Conservation (phyloP, 306 rosid genomes). For the Ammopiptanthus mongolicus region DNA sequence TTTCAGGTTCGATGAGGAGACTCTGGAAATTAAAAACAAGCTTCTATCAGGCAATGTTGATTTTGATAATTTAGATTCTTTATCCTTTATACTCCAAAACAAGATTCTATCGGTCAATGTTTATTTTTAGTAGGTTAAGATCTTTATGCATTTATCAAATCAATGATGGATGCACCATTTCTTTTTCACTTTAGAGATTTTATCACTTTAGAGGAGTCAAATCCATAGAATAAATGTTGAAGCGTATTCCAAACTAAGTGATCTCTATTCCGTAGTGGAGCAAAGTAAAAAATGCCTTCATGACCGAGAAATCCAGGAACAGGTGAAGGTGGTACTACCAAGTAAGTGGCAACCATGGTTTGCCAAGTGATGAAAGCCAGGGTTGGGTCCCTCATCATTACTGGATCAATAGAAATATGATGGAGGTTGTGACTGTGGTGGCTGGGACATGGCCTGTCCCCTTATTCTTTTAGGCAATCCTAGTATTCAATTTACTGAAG, state of each 20-base stretch:
- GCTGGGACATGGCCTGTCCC: conserved; percentile 99
- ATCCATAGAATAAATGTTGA: conserved; percentile 43
- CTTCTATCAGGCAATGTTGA: conserved; percentile 29
- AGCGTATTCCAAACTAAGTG: conserved; percentile 27
- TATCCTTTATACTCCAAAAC: conserved; percentile 41
- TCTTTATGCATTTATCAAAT: too few relatives aligned
- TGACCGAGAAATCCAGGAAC: conserved; percentile 43
- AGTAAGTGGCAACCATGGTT: conserved; percentile 75
- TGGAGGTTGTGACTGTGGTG: conserved; percentile 96
- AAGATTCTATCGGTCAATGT: too few relatives aligned
- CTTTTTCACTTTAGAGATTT: too few relatives aligned
- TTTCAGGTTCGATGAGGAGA: conserved; percentile 20
- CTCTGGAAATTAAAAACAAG: conserved; percentile 31
- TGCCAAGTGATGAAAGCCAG: conserved; percentile 49
- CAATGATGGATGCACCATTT: too few relatives aligned
- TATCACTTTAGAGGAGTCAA: too few relatives aligned
- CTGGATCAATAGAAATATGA: conserved; percentile 80
- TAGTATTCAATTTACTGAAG: conserved; percentile 40
- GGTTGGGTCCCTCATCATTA: conserved; percentile 75
- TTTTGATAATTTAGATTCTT: conserved; percentile 28
- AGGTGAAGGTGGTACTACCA: conserved; percentile 75
- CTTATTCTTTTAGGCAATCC: conserved; percentile 71
- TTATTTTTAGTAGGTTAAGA: too few relatives aligned
- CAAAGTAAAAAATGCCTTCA: conserved; percentile 29
- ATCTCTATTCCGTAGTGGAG: conserved; percentile 39